These are phyloP conservation scores for Plectosphaerella cucumerina DNA, from an alignment of 2,329 filamentous ascomycete species.

Conservation along the genomic window DNA sequence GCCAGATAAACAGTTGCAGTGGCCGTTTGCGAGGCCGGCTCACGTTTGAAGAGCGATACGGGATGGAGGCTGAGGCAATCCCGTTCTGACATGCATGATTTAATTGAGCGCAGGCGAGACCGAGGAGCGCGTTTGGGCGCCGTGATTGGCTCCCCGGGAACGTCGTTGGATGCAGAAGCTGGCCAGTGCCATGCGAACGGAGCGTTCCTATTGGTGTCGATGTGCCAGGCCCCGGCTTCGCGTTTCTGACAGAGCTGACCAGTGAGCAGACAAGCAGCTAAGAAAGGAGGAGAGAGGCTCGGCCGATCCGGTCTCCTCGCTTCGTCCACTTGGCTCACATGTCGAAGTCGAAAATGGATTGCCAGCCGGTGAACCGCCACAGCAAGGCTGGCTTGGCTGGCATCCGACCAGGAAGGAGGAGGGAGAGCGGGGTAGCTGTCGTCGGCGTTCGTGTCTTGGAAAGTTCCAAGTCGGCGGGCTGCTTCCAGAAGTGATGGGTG, in stretches of 20 bases:
- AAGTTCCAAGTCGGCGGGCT: too few species aligned
- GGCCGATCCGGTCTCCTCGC: neutral
- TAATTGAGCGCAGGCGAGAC: neutral
- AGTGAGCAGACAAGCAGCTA: too few species aligned
- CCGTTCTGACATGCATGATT: conserved; percentile 5
- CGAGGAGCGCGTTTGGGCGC: conserved; percentile 2
- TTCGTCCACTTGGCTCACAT: neutral
- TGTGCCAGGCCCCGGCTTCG: neutral
- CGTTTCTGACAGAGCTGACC: conserved; percentile 3
- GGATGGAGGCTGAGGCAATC: neutral
- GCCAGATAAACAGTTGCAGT: too few species aligned
- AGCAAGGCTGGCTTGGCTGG: neutral
- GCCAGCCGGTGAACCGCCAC: neutral
- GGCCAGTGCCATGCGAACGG: neutral
- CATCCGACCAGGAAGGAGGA: neutral
- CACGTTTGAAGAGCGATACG: neutral
- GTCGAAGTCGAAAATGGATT: neutral
- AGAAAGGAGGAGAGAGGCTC: too few species aligned
- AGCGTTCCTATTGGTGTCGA: neutral
- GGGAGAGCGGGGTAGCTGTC: too few species aligned
- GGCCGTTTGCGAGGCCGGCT: too few species aligned
- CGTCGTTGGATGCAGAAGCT: neutral
- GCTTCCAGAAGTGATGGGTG: neutral
- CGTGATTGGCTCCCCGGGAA: neutral
- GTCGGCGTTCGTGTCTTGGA: too few species aligned